Evolutionary conservation across 345 rosid genomes (phyloP), one percentile per base, ranked within the genome.

Genomic region (Aurinia saxatilis): DNA sequence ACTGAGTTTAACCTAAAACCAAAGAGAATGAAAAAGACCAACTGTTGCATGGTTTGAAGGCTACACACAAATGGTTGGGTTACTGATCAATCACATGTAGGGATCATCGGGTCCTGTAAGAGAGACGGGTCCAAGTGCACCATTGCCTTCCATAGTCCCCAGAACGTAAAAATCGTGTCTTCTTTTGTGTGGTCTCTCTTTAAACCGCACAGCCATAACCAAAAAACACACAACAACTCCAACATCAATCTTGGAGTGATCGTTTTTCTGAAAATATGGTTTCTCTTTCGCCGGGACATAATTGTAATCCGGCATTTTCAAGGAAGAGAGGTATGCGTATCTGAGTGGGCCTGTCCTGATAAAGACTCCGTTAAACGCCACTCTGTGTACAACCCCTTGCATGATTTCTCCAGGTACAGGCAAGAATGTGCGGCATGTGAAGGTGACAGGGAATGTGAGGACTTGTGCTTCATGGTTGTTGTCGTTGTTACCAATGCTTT

Each of bases 381-480:
- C 60, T 17, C 27, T 52, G 4, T 4, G 5, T 4, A 72, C 75
- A 29, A 33, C n/a, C 25, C 75, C 75, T 59, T 65, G 46, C 71
- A 72, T 44, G 62, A 65, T 29, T 36, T 65, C 61, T 58, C 75
- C 71, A 34, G 14, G 35, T 7, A 23, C 16, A 25, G 75, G 75
- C 36, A 72, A 50, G 71, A 72, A 72, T 12, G 71, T 64, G 14
- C 71, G 75, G 62, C 75, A 72, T 42, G 66, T 72, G 67, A 72
- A 72, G 9, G 62, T 58, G 30, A 72, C 75, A 0, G 25, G 62
- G 60, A 72, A 42, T 27, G 38, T 63, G 29, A 39, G 40, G 50
- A 15, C 13, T 0, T 29, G 19, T 8, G 40, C 10, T 31, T 57
- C 48, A 36, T 10, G 23, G 19, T 50, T 60, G 33, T 61, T 5